Base-by-base conservation (phyloP, 2,329 filamentous ascomycete genomes). In the Aspergillus brasiliensis region DNA sequence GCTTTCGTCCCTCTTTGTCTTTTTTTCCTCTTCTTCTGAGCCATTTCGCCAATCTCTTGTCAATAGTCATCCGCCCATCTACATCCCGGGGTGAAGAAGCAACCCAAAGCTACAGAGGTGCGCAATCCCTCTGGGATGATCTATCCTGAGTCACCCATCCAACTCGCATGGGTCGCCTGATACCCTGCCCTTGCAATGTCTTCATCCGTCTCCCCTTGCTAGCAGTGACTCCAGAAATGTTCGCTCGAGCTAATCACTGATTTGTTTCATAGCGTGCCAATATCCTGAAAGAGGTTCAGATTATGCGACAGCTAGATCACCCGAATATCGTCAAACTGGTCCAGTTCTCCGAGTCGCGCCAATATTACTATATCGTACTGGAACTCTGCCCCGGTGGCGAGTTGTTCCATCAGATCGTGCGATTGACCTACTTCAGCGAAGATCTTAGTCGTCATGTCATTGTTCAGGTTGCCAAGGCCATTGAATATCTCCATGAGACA, bases 351-450 rank as follows among this genome's bases (percentile, higher is more conserved):
- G 95, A 99, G 77, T 96, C 93, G 1, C 85, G 86, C 60, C 92
- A 98, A 76, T 97, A 97, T 75, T 98, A 98, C 79, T 99, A 96
- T 80, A 97, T 99, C 68, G 88, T 99, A 46, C 86, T 99, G 42
- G 95, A 99, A 78, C 84, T 98, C 46, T 96, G 94, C 59, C 92
- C 93, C 0, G 95, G 95, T 60, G 95, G 95, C 72, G 95, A 99
- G 79, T 83, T 99, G 10, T 99, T 99, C 83, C 95, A 99, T 76
- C 94, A 98, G 75, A 98, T 99, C 69, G 95, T 99, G 54, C 90
- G 94, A 67, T 86, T 99, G 74, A 99, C 95, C 13, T 99, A 98
- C 76, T 99, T 99, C 75, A 98, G 94, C 80, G 95, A 99, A 76
- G 89, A 97, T 51, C 83, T 99, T 1, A 96, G 93, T 56, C 86